Evolutionary conservation across 176 grass and related monocot genomes (phyloP), one percentile per base, ranked within the genome.

Genomic region (Carex parvula): DNA sequence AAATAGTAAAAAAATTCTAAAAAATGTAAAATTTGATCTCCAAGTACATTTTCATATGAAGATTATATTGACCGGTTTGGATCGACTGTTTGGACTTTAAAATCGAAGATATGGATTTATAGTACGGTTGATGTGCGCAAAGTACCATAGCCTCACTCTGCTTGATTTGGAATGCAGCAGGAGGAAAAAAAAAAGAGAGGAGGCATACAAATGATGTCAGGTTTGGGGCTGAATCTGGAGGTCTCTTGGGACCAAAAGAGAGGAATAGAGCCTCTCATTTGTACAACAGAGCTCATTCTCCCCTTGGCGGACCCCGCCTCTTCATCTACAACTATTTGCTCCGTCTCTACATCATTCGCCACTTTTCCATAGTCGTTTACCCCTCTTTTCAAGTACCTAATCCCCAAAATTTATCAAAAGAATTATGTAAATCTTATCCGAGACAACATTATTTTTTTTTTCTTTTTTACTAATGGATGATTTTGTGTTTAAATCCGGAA

Each of bases 201-300:
- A 83, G 62, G 85, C 88, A 89, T 85, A 98, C 96, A 90, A 57
- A 98, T 84, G 84, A 98, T 93, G 88, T 98, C 96, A 84, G 93
- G 96, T 91, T 98, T 98, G 83, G 96, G 96, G 94, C 96, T 98
- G 83, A 95, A 88, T 81, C 93, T 84, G 62, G 92, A 93, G 66
- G 96, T 84, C 86, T 98, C 96, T 35, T 98, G 96, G 18, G 96
- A 98, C 96, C 96, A 98, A 90, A 98, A 95, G 32, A 98, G 93
- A 53, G 96, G 96, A 61, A 98, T 98, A 13, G 96, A 98, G 76
- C 93, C 96, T 86, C 96, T 89, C 93, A 95, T 98, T 85, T 98
- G 96, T 66, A 98, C 93, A 66, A 92, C 61, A 26, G 96, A 89
- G 61, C 96, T 98, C 91, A 98, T 98, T 92, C 81, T 98, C 78